Conservation (phyloP, 2,329 filamentous ascomycete species). For the Capronia epimyces region DNA sequence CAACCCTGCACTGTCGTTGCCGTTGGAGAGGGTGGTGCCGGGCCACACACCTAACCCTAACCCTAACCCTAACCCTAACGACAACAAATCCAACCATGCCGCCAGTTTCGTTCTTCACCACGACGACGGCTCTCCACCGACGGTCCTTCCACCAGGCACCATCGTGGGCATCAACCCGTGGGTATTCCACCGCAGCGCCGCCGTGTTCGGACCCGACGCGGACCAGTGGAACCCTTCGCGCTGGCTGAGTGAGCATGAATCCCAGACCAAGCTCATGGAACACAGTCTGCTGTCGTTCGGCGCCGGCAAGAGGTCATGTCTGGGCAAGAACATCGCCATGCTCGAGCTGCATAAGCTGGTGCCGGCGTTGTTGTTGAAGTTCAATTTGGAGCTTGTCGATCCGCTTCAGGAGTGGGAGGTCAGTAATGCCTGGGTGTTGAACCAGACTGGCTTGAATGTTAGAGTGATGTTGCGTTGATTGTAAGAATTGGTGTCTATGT, state of each 20-base stretch:
- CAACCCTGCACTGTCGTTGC: constrained; percentile 35
- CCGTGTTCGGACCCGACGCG: constrained; percentile 27
- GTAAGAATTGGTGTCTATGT: too few species aligned
- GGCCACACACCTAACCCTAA: neutral
- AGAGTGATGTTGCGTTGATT: constrained; percentile 13
- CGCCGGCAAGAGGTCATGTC: constrained; percentile 28
- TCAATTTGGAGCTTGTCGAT: constrained; percentile 21
- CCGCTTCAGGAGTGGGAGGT: constrained; percentile 20
- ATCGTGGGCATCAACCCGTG: constrained; percentile 35
- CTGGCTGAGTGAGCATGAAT: constrained; percentile 30
- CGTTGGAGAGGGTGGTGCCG: constrained; percentile 36
- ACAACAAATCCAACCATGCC: neutral
- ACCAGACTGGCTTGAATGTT: constrained; percentile 24
- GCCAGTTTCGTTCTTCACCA: constrained; percentile 29
- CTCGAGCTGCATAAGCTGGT: constrained; percentile 30
- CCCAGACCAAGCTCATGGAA: constrained; percentile 26
- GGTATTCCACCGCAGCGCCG: constrained; percentile 30
- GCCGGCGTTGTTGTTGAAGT: constrained; percentile 24
- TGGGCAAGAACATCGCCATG: constrained; percentile 32
- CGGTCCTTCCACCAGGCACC: constrained; percentile 29
- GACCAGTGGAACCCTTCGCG: constrained; percentile 30
- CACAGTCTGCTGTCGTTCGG: constrained; percentile 29
- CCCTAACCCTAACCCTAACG: neutral
- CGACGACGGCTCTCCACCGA: constrained; percentile 16
- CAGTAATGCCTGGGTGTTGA: constrained; percentile 27